Base-by-base conservation (phyloP, 179 eudicot species). In the Spinacia oleracea region DNA sequence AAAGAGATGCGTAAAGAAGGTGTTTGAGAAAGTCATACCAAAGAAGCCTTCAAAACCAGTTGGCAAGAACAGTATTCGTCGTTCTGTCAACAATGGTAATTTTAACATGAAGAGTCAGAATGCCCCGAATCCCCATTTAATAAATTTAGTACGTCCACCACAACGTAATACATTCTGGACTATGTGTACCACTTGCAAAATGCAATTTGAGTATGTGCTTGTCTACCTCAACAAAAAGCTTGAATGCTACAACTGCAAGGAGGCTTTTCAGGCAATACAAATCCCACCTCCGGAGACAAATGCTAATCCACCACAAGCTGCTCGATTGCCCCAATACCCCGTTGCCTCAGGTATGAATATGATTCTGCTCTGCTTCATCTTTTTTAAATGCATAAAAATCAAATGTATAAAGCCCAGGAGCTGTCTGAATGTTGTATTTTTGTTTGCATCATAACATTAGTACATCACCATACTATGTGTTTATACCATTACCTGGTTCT, bases 191-290 rank as follows among this genome's bases (percentile, higher is more conserved):
- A 70, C 86, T 66, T 96, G 99, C 85, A 90, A 84, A 85, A 96
- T 96, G 96, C 98, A 96, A 78, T 96, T 93, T 73, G 99, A 96
- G 80, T 96, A 94, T 81, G 86, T 94, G 69, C 88, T 85, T 79
- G 45, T 59, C 38, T 94, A 96, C 85, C 94, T 90, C 46, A 92
- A 96, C 84, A 81, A 86, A 77, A 89, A 85, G 75, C 98, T 96
- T 77, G 88, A 86, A 51, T 96, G 99, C 87, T 93, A 91, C 82
- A 89, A 81, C 72, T 96, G 99, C 82, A 88, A 79, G 58, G 78
- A 89, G 76, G 84, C 98, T 70, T 96, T 96, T 83, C 25, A 73
- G 75, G 99, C 99, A 70, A 58, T 69, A 65, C 88, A 89, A 84
- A 88, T 83, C 68, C 65, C 90, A 18, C 80, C 93, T 80, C 92